Evolutionary conservation across 2,329 filamentous ascomycete genomes (phyloP).

Genomic region (Zymoseptoria crescenta): DNA sequence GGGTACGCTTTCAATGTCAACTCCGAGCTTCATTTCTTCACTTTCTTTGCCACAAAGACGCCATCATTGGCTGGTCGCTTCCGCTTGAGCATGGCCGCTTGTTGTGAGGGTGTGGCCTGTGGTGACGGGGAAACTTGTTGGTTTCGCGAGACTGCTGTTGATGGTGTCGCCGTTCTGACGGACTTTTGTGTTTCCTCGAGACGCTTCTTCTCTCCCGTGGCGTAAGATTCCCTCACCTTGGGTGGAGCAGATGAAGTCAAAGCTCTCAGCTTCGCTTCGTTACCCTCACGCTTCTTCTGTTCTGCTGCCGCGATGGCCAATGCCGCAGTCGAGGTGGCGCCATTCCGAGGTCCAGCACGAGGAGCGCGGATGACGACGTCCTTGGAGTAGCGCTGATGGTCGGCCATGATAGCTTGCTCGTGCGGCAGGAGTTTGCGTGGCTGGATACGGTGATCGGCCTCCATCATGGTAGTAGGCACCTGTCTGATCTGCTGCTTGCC

Average conservation of each 20-base stretch:
- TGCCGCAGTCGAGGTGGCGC: background rate
- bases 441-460: conserved; percentile 8
- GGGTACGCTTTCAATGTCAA: background rate
- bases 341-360: background rate
- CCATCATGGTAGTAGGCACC: conserved; percentile 15
- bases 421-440: conserved; percentile 15
- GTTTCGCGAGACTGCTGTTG: background rate
- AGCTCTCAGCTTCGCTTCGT: conserved; percentile 13
- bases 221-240: background rate
- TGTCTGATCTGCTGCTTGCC: conserved; percentile 14
- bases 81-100: conserved; percentile 6
- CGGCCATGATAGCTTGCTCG: conserved; percentile 10
- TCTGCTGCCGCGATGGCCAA: conserved; percentile 8
- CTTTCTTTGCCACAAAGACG: conserved; percentile 10
- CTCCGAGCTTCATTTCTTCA: conserved; percentile 4
- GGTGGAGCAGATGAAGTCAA: conserved; percentile 4
- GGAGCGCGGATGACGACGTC: background rate
- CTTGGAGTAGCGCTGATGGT: conserved; percentile 3
- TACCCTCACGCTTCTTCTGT: conserved; percentile 10
- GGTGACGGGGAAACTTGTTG: background rate
- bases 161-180: background rate
- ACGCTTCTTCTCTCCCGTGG: background rate
- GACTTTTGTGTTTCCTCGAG: background rate
- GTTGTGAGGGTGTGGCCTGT: background rate
- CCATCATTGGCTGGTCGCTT: conserved; percentile 15